Conservation (phyloP, 2,329 filamentous ascomycete genomes). For the Thyridium curvatum region DNA sequence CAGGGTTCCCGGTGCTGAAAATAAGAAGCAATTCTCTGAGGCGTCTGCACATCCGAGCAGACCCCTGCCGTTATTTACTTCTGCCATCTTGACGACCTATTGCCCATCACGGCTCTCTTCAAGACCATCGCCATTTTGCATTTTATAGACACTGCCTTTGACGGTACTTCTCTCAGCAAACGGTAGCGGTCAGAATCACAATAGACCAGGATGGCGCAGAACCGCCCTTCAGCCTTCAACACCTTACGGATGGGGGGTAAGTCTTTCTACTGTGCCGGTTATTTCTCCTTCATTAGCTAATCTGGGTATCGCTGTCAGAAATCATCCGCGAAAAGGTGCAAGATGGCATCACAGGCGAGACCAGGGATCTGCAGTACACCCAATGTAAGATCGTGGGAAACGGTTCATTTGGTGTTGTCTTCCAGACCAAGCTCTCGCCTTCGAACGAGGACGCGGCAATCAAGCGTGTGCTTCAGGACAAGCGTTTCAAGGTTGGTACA, state of each 20-base stretch:
- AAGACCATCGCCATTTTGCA: constrained; percentile 12
- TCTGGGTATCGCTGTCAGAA: constrained; percentile 50
- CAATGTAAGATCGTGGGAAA: constrained; percentile 99
- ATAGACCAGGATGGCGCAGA: constrained; percentile 67
- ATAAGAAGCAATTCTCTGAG: constrained; percentile 1
- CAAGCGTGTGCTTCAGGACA: constrained; percentile 97
- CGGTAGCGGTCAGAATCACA: constrained; percentile 17
- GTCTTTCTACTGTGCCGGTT: constrained; percentile 23
- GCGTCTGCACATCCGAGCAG: constrained; percentile 5
- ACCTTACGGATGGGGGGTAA: constrained; percentile 94
- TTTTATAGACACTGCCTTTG: constrained; percentile 9
- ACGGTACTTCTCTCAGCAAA: constrained; percentile 7
- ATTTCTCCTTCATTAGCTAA: constrained; percentile 9
- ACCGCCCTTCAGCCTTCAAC: constrained; percentile 82
- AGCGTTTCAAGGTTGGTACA: constrained; percentile 86
- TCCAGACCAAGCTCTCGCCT: constrained; percentile 98
- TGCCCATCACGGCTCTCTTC: constrained; percentile 25
- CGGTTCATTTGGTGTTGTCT: constrained; percentile 96
- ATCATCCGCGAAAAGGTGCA: constrained; percentile 98
- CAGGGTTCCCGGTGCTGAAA: too few relatives aligned
- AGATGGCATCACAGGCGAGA: constrained; percentile 94
- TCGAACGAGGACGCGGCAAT: constrained; percentile 97
- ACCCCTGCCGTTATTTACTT: constrained; percentile 7
- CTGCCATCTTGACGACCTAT: constrained; percentile 8
- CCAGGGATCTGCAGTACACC: constrained; percentile 94